phyloP scores from a whole-genome alignment of 2,329 filamentous ascomycete species.

The Pseudohalonectria lignicola region DNA sequence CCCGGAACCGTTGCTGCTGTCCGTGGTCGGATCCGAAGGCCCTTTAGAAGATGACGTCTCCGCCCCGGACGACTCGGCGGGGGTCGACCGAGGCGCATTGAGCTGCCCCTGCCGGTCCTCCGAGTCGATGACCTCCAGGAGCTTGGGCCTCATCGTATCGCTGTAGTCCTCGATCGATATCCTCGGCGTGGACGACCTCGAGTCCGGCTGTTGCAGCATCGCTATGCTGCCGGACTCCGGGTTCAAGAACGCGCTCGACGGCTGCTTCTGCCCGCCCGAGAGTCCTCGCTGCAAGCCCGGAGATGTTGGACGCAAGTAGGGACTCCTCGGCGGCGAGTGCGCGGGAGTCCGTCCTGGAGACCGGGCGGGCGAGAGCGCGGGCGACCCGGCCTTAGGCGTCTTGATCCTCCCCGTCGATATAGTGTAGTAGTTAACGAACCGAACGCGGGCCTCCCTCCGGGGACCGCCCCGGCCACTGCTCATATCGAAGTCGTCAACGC shows the following conservation, averaged over 20 bases:
- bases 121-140: slow-evolving; percentile 8
- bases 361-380: slow-evolving; percentile 2
- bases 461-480: slow-evolving; percentile 4
- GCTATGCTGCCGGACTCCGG: too few species aligned
- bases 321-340: slow-evolving; percentile 5
- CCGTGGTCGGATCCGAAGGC: background rate
- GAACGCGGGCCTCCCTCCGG: slow-evolving; percentile 41
- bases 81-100: background rate
- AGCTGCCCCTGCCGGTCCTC: background rate
- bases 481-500: slow-evolving; percentile 43
- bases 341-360: background rate
- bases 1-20: too few species aligned
- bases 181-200: slow-evolving; percentile 20
- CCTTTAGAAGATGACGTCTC: too few species aligned
- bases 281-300: too few species aligned
- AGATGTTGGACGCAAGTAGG: too few species aligned
- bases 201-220: slow-evolving; percentile 6
- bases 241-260: background rate
- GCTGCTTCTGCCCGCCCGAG: slow-evolving; percentile 4
- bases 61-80: background rate
- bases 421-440: slow-evolving; percentile 87
- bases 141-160: slow-evolving; percentile 14
- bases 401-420: slow-evolving; percentile 67
- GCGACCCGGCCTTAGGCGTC: slow-evolving; percentile 20
- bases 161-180: slow-evolving; percentile 34